Percentiles rank a stretch among this genome's conserved stretches.
These are phyloP conservation scores for Triticum turgidum DNA, from an alignment of 176 grass and related monocot species.

Conservation along the genomic window DNA sequence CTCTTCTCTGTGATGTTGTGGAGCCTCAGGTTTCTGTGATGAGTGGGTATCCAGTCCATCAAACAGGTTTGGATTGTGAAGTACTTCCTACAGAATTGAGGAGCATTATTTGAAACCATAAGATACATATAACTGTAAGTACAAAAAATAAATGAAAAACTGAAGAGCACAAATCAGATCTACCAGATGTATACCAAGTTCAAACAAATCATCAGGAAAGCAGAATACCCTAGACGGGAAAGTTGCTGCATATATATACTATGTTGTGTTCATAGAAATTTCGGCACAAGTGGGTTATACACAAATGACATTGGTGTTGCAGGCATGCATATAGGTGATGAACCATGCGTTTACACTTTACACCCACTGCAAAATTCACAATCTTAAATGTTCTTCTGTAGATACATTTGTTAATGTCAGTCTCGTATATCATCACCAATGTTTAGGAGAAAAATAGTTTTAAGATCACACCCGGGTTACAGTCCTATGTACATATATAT, in stretches of 20 bases:
- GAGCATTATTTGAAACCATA: slow-evolving; percentile 2
- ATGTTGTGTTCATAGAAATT: not conserved
- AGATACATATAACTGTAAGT: not conserved
- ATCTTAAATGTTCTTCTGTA: too few relatives aligned
- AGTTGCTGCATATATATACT: not conserved
- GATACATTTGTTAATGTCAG: not conserved
- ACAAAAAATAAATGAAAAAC: not conserved
- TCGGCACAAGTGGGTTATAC: not conserved
- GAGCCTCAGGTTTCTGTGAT: slow-evolving; percentile 30
- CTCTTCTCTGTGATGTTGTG: slow-evolving; percentile 11
- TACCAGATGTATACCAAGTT: not conserved
- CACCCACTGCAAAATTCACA: not conserved
- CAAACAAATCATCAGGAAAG: not conserved
- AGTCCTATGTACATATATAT: not conserved
- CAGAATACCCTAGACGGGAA: not conserved
- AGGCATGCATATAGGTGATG: not conserved
- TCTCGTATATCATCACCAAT: not conserved
- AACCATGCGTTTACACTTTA: not conserved
- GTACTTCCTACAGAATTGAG: slow-evolving; percentile 30
- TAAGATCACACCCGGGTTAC: not conserved
- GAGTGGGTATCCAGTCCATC: slow-evolving; percentile 19
- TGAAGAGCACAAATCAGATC: not conserved
- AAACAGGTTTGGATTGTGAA: slow-evolving; percentile 7
- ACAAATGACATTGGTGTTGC: not conserved
- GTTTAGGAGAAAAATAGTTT: not conserved